These are phyloP conservation scores for Phialophora verrucosa DNA, from an alignment of 2,329 filamentous ascomycete species.

Conservation along the genomic window DNA sequence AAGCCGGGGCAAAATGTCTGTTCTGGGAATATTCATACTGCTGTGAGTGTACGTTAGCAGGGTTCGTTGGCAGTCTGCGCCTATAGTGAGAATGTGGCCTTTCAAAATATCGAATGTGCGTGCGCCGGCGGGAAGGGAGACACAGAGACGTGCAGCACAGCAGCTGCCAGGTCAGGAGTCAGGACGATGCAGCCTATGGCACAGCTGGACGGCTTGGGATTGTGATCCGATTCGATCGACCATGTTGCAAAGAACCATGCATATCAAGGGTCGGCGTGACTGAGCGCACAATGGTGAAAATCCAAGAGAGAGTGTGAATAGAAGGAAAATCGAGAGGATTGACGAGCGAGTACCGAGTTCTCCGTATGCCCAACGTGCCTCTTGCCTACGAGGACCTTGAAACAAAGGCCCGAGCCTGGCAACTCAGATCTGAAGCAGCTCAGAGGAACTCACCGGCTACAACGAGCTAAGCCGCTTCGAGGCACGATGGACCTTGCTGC, in stretches of 20 bases:
- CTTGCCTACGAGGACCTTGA: too few species aligned
- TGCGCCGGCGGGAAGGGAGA: background rate
- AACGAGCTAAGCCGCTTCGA: background rate
- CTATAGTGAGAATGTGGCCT: background rate
- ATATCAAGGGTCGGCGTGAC: background rate
- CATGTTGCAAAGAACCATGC: constrained; percentile 12
- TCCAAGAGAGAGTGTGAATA: background rate
- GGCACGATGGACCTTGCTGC: background rate
- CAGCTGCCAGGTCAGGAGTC: constrained; percentile 17
- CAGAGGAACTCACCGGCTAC: constrained; percentile 11
- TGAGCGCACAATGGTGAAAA: background rate
- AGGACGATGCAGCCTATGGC: constrained; percentile 20
- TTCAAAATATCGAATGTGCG: constrained; percentile 9
- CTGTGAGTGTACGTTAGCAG: background rate
- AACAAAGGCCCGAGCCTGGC: background rate
- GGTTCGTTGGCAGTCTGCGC: background rate
- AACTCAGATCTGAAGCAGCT: background rate
- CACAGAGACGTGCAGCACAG: constrained; percentile 10
- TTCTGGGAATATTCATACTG: constrained; percentile 2
- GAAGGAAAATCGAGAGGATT: background rate
- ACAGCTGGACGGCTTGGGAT: background rate
- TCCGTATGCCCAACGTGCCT: background rate
- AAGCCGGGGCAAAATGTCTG: background rate
- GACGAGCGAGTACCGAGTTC: background rate
- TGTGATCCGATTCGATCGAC: constrained; percentile 11